Conservation (phyloP, 2,329 filamentous ascomycete species). For the Fusarium chlamydosporum region DNA sequence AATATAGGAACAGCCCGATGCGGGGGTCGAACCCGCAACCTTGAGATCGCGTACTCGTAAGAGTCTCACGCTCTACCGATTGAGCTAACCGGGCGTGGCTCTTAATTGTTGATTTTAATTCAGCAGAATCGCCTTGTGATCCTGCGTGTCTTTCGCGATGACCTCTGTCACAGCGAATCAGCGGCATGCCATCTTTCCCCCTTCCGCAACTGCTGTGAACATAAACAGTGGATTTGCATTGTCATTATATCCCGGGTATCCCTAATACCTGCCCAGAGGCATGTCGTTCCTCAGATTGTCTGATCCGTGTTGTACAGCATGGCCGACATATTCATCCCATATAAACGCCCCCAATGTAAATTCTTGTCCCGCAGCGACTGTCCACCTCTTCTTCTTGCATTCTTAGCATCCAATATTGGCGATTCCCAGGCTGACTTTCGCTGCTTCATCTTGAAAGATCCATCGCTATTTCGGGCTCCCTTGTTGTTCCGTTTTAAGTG, state of each 20-base stretch:
- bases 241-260: constrained; percentile 43
- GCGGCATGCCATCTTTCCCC: neutral
- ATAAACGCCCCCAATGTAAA: constrained; percentile 35
- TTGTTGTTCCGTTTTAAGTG: constrained; percentile 44
- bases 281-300: constrained; percentile 29
- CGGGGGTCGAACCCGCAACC: constrained; percentile 68
- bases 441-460: neutral
- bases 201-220: neutral
- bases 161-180: neutral
- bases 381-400: constrained; percentile 25
- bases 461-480: neutral
- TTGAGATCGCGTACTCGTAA: constrained; percentile 62
- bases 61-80: constrained; percentile 76
- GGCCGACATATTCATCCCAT: constrained; percentile 32
- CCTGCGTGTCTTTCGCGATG: neutral
- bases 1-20: constrained; percentile 57
- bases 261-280: constrained; percentile 24
- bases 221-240: constrained; percentile 38
- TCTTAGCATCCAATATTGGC: constrained; percentile 6
- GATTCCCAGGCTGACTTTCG: constrained; percentile 1
- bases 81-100: constrained; percentile 44
- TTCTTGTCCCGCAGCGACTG: constrained; percentile 15
- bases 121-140: constrained; percentile 1
- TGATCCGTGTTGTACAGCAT: constrained; percentile 39
- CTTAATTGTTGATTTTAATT: constrained; percentile 10